Evolutionary conservation across 306 rosid species (phyloP), one percentile per base, ranked within the genome.

Genomic region (Abrus precatorius): DNA sequence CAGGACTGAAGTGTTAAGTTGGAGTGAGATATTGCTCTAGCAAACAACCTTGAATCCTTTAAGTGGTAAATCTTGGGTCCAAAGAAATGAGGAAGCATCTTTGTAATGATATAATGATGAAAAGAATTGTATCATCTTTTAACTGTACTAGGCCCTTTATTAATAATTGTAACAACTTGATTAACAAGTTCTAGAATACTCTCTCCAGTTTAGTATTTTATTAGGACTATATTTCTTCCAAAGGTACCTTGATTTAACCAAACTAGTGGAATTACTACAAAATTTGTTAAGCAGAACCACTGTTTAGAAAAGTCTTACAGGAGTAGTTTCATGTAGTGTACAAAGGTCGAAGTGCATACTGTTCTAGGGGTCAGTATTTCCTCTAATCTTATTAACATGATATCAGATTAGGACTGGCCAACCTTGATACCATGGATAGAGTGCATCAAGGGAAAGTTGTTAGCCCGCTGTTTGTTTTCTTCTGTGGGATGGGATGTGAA

Each of bases 11-110:
- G 28, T 43, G 54, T 59, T n/a, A 44, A 29, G 69, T 45, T 74
- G 20, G n/a, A 45, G 29, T 59, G 29, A 75, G 45, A 75, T 61
- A 74, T 61, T 75, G 71, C 10, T 70, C 63, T 63, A 50, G 52
- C 12, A 14, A 28, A 11, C 29, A 49, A 48, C n/a, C 43, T 49
- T 20, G 68, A 75, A 61, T 74, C 9, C 48, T 7, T 45, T 45
- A 7, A 45, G 69, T 13, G 43, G 54, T 11, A 41, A 56, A 36
- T 56, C 78, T 27, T 0, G 12, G 10, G 14, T 43, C 33, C 57
- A 8, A 9, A 7, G 48, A 49, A 52, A 34, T 72, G 30, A 36
- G 68, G 56, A 57, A 29, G 20, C 50, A 29, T 11, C 55, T 67
- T 27, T 67, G 48, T 9, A 40, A 11, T 6, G 53, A 72, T 72